Evolutionary conservation across 257 asterid genomes (phyloP), one percentile per base, ranked within the genome.

Genomic region (Ballota nigra): DNA sequence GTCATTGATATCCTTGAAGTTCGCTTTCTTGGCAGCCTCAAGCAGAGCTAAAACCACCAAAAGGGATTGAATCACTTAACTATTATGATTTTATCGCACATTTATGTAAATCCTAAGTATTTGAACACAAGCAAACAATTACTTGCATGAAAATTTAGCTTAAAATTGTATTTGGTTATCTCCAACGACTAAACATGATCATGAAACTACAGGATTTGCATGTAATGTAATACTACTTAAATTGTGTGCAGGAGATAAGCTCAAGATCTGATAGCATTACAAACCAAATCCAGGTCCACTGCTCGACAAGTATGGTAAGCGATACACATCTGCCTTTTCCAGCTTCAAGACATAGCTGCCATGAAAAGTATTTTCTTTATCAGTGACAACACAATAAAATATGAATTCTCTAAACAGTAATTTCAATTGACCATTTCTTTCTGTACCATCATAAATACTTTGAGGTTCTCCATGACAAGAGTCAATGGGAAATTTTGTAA

Each of bases 291-390:
- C 98, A 29, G 98, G 98, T 65, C 89, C 97, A 75, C 97, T 84
- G 96, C 98, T 88, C 13, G 90, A 34, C 76, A 94, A 82, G 80
- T 94, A 94, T 67, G 98, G 98, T 73, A 94, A 83, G 68, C 98
- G 86, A 77, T 94, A 94, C 29, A 94, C 97, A 59, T 94, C 98
- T 53, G 98, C 98, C 87, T 94, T 94, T 79, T 94, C 98, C 84
- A 91, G 77, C 89, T 94, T 94, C 92, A 94, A 70, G 75, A 81
- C 92, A 56, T 94, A 91, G 84, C 98, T 94, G 96, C 80, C 79
- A 84, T 56, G 43, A 40, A 38, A 73, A 74, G 5, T n/a, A 80
- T 19, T 20, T 36, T 64, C 29, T 63, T 63, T 13, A 73, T 75
- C 70, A 89, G 76, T 55, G 69, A 74, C 47, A 28, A 59, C 31